These are phyloP conservation scores for Talaromyces piceae DNA, from an alignment of 2,329 filamentous ascomycete genomes.

Conservation along the genomic window DNA sequence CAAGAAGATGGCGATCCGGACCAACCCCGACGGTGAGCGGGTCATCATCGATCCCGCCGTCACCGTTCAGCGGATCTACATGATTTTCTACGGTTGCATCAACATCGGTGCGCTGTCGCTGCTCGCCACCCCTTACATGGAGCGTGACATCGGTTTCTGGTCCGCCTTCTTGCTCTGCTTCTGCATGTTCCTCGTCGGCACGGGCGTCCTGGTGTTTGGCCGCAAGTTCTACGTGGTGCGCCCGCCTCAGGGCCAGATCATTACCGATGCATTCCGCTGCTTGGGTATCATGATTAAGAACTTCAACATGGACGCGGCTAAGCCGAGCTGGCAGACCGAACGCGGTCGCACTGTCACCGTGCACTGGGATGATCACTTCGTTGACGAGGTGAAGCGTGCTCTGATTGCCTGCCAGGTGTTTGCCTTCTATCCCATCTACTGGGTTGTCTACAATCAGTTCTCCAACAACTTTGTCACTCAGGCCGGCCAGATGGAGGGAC, in stretches of 20 bases:
- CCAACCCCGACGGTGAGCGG: slow-evolving; percentile 40
- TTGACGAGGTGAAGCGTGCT: slow-evolving; percentile 64
- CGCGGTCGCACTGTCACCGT: slow-evolving; percentile 38
- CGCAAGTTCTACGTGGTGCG: slow-evolving; percentile 41
- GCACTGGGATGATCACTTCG: slow-evolving; percentile 62
- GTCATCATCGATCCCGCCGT: slow-evolving; percentile 61
- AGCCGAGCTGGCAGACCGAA: slow-evolving; percentile 56
- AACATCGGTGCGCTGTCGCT: slow-evolving; percentile 64
- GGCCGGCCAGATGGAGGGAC: slow-evolving; percentile 52
- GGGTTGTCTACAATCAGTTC: slow-evolving; percentile 55
- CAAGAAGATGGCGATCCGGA: slow-evolving; percentile 45
- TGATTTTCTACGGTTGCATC: slow-evolving; percentile 68
- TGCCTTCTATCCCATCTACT: slow-evolving; percentile 45
- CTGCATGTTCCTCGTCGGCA: slow-evolving; percentile 56
- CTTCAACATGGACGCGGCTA: slow-evolving; percentile 54
- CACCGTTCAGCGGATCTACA: slow-evolving; percentile 63
- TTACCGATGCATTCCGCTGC: slow-evolving; percentile 58
- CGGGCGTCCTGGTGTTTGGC: slow-evolving; percentile 46
- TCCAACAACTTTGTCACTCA: slow-evolving; percentile 40
- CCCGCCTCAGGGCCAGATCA: slow-evolving; percentile 55
- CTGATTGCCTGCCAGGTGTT: slow-evolving; percentile 64
- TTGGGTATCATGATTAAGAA: slow-evolving; percentile 49
- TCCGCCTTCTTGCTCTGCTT: slow-evolving; percentile 56
- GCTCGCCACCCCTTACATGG: slow-evolving; percentile 61
- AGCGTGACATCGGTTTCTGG: slow-evolving; percentile 60